Evolutionary conservation across 495 filamentous ascomycete genomes (phyloP).

Genomic region (Polyplosphaeria fusca): DNA sequence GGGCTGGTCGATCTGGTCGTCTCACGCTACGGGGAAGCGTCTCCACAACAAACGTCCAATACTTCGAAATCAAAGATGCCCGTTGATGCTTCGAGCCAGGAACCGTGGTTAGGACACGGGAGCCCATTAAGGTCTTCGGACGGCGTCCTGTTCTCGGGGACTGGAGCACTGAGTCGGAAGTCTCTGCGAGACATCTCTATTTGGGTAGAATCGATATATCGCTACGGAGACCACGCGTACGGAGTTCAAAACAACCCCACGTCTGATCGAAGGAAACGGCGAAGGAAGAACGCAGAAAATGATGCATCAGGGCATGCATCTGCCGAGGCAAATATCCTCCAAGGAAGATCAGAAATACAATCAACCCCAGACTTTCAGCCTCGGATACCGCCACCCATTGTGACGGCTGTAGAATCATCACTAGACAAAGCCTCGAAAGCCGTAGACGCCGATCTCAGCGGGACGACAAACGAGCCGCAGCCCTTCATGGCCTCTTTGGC

Average conservation of each 20-base stretch:
- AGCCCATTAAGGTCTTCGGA: conserved; percentile 64
- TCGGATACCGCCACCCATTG: conserved; percentile 37
- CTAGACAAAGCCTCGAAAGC: conserved; percentile 27
- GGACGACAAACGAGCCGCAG: conserved; percentile 4
- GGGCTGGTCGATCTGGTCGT: conserved; percentile 82
- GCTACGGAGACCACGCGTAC: conserved; percentile 72
- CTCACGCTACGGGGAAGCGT: conserved; percentile 70
- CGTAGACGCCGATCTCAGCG: conserved; percentile 16
- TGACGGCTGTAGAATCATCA: conserved; percentile 30
- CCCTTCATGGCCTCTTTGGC: conserved; percentile 20
- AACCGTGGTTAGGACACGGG: conserved; percentile 66
- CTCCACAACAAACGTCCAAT: conserved; percentile 22
- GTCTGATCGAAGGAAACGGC: conserved; percentile 44
- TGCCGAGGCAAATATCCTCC: background rate
- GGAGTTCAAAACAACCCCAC: conserved; percentile 72
- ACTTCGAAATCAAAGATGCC: background rate
- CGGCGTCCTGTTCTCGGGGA: conserved; percentile 78
- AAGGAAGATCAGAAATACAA: background rate
- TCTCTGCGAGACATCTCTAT: conserved; percentile 65
- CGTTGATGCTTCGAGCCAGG: conserved; percentile 17
- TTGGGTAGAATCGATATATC: conserved; percentile 84
- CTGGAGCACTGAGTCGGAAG: conserved; percentile 61
- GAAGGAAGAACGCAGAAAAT: conserved; percentile 22
- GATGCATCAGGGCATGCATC: background rate
- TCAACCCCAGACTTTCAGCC: conserved; percentile 5